Base-by-base conservation (phyloP, 2,329 filamentous ascomycete species). In the Periconia sp. region DNA sequence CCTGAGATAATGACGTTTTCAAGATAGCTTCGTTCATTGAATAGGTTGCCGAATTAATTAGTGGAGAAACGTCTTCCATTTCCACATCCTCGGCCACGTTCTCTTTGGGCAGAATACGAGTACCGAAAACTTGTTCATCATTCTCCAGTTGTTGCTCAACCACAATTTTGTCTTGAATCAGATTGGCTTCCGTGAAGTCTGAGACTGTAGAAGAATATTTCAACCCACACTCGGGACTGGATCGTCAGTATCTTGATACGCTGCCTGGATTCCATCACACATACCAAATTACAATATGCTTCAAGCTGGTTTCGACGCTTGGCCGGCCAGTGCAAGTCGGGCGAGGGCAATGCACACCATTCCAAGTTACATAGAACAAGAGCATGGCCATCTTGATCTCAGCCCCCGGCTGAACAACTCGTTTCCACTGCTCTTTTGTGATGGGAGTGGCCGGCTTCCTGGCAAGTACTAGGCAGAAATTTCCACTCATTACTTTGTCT, bases 401-500 rank as follows among this genome's bases (percentile, higher is more conserved):
- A 9, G 19, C 46, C 13, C 46, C 46, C 10, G 46, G 11, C 37
- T 31, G 37, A 19, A 48, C 27, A 18, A 35, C 40, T 2, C 20
- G 30, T 15, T 18, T 40, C 46, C 46, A 48, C 18, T 19, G 18
- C 15, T 41, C 20, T 20, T 41, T 48, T 10, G 37, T 35, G 11
- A 41, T 41, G n/a, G 46, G 40, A 41, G 40, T 41, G 19, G 2
- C 31, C 13, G 46, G 46, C 27, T 35, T 31, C 20, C 40, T 48
- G 10, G 31, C 46, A 40, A 40, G 46, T 48, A 48, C 46, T 10
- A 48, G 46, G n/a, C 46, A 13, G 20, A 48, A 48, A 13, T 48
- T 33, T 19, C 35, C 46, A 17, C 17, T 48, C 23, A 41, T 13
- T 20, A 48, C 46, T 41, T 35, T 18, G n/a, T 7, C 35, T 41